Evolutionary conservation across 2,329 filamentous ascomycete species (phyloP).

Genomic region (Ciborinia camelliae): DNA sequence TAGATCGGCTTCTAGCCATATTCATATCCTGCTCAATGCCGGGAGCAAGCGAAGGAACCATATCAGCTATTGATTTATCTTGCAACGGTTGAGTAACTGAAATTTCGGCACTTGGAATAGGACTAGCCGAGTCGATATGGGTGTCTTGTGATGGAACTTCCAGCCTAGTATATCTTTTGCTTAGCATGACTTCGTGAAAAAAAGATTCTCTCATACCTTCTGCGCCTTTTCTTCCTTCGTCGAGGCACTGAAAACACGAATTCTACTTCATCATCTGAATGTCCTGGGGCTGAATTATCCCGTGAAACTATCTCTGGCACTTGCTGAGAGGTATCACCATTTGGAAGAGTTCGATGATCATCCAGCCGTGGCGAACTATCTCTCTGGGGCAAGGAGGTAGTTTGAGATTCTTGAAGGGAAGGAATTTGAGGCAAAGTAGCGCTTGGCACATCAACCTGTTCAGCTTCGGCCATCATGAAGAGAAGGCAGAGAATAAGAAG

Average conservation of each 20-base stretch:
- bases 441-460: neutral
- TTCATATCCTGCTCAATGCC: neutral
- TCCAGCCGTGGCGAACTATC: neutral
- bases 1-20: neutral
- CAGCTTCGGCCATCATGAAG: neutral
- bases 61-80: neutral
- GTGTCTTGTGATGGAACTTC: neutral
- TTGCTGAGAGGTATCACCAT: neutral
- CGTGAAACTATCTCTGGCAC: neutral
- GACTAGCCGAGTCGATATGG: neutral
- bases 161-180: neutral
- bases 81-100: neutral
- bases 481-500: neutral
- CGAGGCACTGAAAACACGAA: constrained; percentile 46
- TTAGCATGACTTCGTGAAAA: neutral
- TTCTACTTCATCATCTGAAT: constrained; percentile 44
- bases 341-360: neutral
- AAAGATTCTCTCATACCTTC: constrained; percentile 27
- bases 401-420: neutral
- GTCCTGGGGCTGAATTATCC: constrained; percentile 21
- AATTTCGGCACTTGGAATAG: neutral
- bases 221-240: constrained; percentile 39
- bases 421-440: neutral
- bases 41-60: neutral
- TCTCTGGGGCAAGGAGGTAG: neutral